Base-by-base conservation (phyloP, 2,329 filamentous ascomycete species). In the Myriosclerotinia curreyana region DNA sequence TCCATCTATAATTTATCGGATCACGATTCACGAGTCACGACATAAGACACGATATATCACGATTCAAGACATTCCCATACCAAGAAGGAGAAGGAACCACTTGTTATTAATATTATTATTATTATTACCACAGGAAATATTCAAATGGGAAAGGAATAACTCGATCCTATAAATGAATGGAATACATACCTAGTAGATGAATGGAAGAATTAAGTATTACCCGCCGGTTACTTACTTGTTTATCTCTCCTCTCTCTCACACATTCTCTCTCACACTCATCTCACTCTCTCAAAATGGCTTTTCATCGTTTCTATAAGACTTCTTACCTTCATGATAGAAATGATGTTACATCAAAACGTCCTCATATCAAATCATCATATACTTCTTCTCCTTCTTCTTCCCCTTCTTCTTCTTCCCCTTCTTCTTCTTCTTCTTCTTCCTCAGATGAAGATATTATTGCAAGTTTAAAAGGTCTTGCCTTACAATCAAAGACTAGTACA, bases 281-380 rank as follows among this genome's bases (percentile, higher is more conserved):
- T 42, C 46, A 7, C 20, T 44, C 15, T 14, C 15, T 36, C 36
- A 62, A 60, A 52, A 83, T 84, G 81, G 77, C 81, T 65, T 79
- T 75, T 71, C 42, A 40, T 62, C 79, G 80, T 68, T 81, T 81
- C 15, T 78, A 83, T 72, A 80, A 82, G 68, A 76, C 79, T 49
- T 76, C 76, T 31, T 80, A 79, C 68, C 65, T 71, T n/a, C n/a
- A n/a, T 62, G 66, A 67, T 46, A 66, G 56, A 60, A 81, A 42
- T 75, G 60, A 20, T 34, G 31, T 5, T 25, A 2, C 79, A 62
- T 69, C 76, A 31, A 71, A 71, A 75, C 76, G 62, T 74, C 75
- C 31, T 38, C 44, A 36, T 38, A 12, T 20, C 12, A 61, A 53
- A 42, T 8, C 38, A 15, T 38, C 44, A 15, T 40, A 48, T 17